Evolutionary conservation across 73 alveolate genomes (phyloP).

Genomic region (Tetrahymena malaccensis): DNA sequence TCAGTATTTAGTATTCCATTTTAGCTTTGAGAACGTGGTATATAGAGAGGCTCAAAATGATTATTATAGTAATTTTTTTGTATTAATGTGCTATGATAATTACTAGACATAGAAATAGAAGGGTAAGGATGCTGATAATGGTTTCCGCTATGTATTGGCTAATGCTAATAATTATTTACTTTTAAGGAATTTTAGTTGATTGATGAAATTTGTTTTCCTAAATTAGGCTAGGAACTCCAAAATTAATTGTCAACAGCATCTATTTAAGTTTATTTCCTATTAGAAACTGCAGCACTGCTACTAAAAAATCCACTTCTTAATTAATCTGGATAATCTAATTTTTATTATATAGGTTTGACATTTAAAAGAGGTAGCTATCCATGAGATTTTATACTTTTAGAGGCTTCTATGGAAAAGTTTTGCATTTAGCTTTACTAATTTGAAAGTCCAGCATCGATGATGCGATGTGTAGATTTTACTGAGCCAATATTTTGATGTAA

Average conservation of each 20-base stretch:
- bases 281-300: background rate
- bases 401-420: background rate
- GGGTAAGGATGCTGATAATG: background rate
- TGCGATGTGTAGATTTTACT: background rate
- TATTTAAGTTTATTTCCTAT: background rate
- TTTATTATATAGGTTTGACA: background rate
- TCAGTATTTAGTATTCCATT: background rate
- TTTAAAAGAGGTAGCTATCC: background rate
- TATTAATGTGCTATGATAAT: too few relatives aligned
- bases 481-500: background rate
- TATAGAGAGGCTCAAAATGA: too few relatives aligned
- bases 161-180: too few relatives aligned
- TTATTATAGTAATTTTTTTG: too few relatives aligned
- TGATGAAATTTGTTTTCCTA: background rate
- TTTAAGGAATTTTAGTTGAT: background rate
- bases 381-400: background rate
- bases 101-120: background rate
- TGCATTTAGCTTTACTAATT: too few relatives aligned
- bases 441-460: background rate
- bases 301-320: background rate
- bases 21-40: background rate
- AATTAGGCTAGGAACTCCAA: background rate
- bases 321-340: background rate
- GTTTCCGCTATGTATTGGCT: background rate
- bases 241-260: background rate